Evolutionary conservation across 176 grass and related monocot species (phyloP).

Genomic region (Triticum dicoccoides): DNA sequence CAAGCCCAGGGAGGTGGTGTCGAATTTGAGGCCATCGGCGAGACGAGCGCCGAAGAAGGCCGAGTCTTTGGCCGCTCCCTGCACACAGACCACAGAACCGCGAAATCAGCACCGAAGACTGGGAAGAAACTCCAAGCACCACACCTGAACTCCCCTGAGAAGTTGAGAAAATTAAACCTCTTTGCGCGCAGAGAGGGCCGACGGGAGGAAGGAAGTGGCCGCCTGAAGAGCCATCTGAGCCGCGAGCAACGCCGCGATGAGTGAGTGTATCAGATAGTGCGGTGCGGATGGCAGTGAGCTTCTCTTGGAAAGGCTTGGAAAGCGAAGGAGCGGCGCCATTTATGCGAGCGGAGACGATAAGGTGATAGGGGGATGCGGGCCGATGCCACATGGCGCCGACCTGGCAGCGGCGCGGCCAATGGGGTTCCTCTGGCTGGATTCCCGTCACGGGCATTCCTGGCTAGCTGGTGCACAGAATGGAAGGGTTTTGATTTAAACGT

Average conservation of each 20-base stretch:
- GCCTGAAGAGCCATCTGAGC: conserved; percentile 71
- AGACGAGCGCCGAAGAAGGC: conserved; percentile 59
- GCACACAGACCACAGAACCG: neutral
- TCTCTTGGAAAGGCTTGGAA: neutral
- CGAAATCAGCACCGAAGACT: neutral
- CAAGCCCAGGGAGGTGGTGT: conserved; percentile 42
- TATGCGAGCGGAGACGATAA: conserved; percentile 50
- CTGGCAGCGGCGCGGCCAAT: conserved; percentile 58
- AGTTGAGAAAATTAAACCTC: conserved; percentile 31
- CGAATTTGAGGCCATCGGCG: conserved; percentile 50
- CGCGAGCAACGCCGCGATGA: neutral
- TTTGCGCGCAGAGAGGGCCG: conserved; percentile 68
- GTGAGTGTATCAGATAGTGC: neutral
- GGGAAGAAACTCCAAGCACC: neutral
- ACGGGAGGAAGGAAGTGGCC: conserved; percentile 75
- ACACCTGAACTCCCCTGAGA: neutral
- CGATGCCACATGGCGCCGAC: conserved; percentile 29
- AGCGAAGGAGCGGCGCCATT: conserved; percentile 4
- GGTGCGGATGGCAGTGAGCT: neutral
- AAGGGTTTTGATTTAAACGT: neutral
- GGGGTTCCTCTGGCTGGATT: conserved; percentile 49
- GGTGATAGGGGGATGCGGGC: conserved; percentile 43
- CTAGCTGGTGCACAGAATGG: too few relatives aligned
- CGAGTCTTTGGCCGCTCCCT: conserved; percentile 57
- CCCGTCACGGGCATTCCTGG: conserved; percentile 11